These are phyloP conservation scores for Amoebophrya sp. DNA, from an alignment of 169 alveolate genomes.

Conservation along the genomic window DNA sequence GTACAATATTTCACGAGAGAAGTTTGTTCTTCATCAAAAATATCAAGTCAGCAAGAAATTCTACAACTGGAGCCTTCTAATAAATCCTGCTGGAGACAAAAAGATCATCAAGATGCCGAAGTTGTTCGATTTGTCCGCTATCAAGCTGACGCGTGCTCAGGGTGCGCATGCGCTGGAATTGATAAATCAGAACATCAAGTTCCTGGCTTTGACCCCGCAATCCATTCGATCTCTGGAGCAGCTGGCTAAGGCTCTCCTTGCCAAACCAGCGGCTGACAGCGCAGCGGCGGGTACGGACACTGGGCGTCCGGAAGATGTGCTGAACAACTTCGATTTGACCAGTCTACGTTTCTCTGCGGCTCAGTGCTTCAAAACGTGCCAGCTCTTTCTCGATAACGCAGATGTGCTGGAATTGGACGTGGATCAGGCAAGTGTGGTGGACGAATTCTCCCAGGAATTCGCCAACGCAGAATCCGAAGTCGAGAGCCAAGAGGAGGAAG, in stretches of 20 bases:
- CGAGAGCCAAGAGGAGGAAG: not conserved
- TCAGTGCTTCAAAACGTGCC: not conserved
- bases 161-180: not conserved
- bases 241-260: not conserved
- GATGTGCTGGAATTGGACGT: not conserved
- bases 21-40: too few species aligned
- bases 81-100: too few species aligned
- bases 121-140: not conserved
- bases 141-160: conserved; percentile 7
- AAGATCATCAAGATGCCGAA: not conserved
- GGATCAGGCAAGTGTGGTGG: not conserved
- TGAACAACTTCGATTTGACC: not conserved
- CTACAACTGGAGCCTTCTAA: too few species aligned
- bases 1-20: too few species aligned
- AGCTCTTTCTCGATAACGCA: conserved; percentile 2
- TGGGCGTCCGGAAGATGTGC: not conserved
- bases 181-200: not conserved
- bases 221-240: not conserved
- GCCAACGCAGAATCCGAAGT: not conserved
- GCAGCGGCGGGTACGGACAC: too few species aligned
- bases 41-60: too few species aligned
- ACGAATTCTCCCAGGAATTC: not conserved
- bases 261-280: not conserved
- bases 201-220: not conserved
- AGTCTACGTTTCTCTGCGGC: not conserved